A percentile compares a stretch with the other conserved stretches of the same genome.
phyloP scores from a whole-genome alignment of 495 filamentous ascomycete genomes.

The Talaromyces liani region DNA sequence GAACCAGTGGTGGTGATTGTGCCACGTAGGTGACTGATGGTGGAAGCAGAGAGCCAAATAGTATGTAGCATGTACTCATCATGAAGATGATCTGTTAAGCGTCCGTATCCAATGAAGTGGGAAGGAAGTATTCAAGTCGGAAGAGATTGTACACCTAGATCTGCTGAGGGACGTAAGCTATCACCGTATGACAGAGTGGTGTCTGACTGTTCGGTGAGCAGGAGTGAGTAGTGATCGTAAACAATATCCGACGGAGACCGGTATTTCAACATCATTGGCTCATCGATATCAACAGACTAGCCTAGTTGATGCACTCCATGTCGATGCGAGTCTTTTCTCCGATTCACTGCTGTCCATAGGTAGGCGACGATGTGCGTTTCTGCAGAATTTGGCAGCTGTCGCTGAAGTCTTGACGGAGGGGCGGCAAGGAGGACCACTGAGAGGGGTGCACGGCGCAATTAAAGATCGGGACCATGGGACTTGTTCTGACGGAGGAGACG shows the following conservation, averaged over 20 bases:
- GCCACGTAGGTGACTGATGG: slow-evolving; percentile 5
- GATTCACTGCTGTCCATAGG: neutral
- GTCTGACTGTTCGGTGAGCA: neutral
- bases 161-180: neutral
- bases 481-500: neutral
- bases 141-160: neutral
- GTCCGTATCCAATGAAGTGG: neutral
- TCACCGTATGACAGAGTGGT: neutral
- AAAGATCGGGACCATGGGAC: neutral
- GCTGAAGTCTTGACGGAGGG: neutral
- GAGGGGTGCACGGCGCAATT: neutral
- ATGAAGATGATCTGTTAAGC: neutral
- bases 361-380: neutral
- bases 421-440: slow-evolving; percentile 1
- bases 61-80: neutral
- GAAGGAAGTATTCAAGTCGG: neutral
- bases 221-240: neutral
- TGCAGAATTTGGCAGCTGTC: neutral
- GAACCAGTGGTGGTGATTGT: slow-evolving; percentile 4
- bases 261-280: neutral
- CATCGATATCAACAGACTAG: neutral
- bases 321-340: neutral
- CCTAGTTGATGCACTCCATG: neutral
- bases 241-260: neutral
- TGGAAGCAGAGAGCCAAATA: neutral